Conservation (phyloP, 2,329 filamentous ascomycete species). For the Diaporthe nobilis region DNA sequence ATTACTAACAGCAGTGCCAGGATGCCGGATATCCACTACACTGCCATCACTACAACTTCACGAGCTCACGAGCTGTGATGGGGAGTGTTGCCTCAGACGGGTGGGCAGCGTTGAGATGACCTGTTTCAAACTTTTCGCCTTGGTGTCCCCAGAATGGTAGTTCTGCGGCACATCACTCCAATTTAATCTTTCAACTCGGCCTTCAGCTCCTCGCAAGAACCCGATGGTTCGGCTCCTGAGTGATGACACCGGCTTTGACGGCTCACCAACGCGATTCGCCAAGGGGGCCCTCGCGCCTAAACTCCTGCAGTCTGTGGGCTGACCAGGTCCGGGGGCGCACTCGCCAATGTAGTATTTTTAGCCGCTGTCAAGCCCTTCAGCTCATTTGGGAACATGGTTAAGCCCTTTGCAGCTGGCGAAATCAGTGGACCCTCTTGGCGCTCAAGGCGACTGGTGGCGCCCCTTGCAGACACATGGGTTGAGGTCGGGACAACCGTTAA, state of each 20-base stretch:
- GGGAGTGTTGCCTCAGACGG: conserved; percentile 4
- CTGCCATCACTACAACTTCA: not conserved
- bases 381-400: conserved; percentile 15
- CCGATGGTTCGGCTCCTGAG: conserved; percentile 13
- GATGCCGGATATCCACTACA: not conserved
- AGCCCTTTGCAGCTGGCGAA: conserved; percentile 29
- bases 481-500: conserved; percentile 6
- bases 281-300: conserved; percentile 11
- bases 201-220: not conserved
- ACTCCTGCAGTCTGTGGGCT: conserved; percentile 7
- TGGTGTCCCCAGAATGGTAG: conserved; percentile 1
- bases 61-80: not conserved
- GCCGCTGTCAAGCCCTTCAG: conserved; percentile 22
- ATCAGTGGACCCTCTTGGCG: conserved; percentile 14
- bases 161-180: conserved; percentile 22
- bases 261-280: conserved; percentile 11
- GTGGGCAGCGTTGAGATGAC: not conserved
- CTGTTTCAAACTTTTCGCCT: not conserved
- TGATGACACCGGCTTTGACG: conserved; percentile 16
- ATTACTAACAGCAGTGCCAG: not conserved
- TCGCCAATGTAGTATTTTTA: conserved; percentile 23
- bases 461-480: conserved; percentile 17
- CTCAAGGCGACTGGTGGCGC: conserved; percentile 8
- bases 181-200: conserved; percentile 20
- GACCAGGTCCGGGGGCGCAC: not conserved